These are phyloP conservation scores for Teunomyces funiuensis DNA, from an alignment of 805 yeast genomes.

Conservation along the genomic window DNA sequence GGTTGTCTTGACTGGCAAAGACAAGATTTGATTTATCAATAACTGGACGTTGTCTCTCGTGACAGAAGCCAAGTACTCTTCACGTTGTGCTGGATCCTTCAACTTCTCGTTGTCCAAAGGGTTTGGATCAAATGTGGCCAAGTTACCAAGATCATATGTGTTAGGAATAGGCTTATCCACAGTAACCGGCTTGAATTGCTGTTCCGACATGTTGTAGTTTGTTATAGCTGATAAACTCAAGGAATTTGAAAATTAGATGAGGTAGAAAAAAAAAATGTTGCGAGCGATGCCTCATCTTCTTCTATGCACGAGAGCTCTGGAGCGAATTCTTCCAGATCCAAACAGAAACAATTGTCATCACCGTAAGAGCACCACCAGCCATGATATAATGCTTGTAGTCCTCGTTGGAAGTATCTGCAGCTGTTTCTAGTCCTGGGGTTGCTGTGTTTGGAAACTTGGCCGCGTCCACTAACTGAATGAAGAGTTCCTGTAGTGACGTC, in stretches of 20 bases:
- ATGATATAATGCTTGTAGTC: slow-evolving; percentile 54
- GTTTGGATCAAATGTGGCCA: slow-evolving; percentile 86
- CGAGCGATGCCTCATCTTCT: slow-evolving; percentile 1
- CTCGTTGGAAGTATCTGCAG: slow-evolving; percentile 58
- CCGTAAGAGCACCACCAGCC: slow-evolving; percentile 69
- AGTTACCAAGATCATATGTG: slow-evolving; percentile 83
- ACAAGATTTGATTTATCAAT: slow-evolving; percentile 83
- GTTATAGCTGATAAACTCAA: not conserved
- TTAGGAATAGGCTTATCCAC: slow-evolving; percentile 93
- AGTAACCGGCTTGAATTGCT: slow-evolving; percentile 63
- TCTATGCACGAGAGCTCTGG: slow-evolving; percentile 20
- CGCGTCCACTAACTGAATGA: slow-evolving; percentile 84
- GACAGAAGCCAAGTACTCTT: slow-evolving; percentile 58
- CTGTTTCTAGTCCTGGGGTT: slow-evolving; percentile 67
- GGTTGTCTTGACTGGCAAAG: slow-evolving; percentile 85
- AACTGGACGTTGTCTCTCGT: slow-evolving; percentile 94
- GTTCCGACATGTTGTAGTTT: slow-evolving; percentile 15
- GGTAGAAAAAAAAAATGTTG: slow-evolving; percentile 3
- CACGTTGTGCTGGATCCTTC: slow-evolving; percentile 55
- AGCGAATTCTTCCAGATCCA: slow-evolving; percentile 61
- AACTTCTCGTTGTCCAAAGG: slow-evolving; percentile 69
- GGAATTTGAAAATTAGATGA: slow-evolving; percentile 1
- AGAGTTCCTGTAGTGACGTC: slow-evolving; percentile 78
- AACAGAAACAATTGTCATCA: slow-evolving; percentile 60
- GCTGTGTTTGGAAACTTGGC: slow-evolving; percentile 76